A percentile compares a stretch with the other conserved stretches of the same genome.
phyloP scores from a whole-genome alignment of 2,329 filamentous ascomycete genomes.

The Hypoxylon sp. region DNA sequence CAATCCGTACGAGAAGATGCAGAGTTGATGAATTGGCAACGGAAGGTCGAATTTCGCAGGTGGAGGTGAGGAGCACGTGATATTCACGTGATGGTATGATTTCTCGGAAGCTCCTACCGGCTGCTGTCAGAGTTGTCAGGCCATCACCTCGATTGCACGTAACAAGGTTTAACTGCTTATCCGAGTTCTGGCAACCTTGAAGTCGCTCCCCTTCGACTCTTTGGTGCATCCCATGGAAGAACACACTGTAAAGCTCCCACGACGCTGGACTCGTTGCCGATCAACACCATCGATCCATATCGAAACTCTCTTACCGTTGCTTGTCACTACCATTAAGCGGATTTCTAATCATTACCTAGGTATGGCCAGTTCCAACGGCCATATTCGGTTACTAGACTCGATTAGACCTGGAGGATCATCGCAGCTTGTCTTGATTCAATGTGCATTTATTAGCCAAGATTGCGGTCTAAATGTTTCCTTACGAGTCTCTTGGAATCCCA shows the following conservation, averaged over 20 bases:
- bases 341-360: background rate
- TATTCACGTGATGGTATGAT: slow-evolving; percentile 43
- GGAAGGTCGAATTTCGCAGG: slow-evolving; percentile 37
- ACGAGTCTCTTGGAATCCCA: background rate
- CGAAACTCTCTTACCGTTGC: background rate
- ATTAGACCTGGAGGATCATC: background rate
- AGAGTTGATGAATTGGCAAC: slow-evolving; percentile 29
- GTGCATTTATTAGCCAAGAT: background rate
- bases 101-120: slow-evolving; percentile 12
- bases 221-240: background rate
- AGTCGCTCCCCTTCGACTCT: background rate
- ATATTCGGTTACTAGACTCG: background rate
- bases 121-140: slow-evolving; percentile 7
- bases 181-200: background rate
- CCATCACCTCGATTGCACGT: slow-evolving; percentile 3
- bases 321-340: background rate
- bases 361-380: background rate
- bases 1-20: slow-evolving; percentile 5
- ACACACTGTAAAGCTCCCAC: background rate
- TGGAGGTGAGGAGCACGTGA: slow-evolving; percentile 44
- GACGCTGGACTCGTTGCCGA: too few relatives aligned
- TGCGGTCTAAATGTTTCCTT: background rate
- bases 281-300: background rate
- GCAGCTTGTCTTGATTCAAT: background rate
- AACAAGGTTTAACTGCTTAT: slow-evolving; percentile 5